These are phyloP conservation scores for Lepraria neglecta DNA, from an alignment of 495 filamentous ascomycete species.

Conservation along the genomic window DNA sequence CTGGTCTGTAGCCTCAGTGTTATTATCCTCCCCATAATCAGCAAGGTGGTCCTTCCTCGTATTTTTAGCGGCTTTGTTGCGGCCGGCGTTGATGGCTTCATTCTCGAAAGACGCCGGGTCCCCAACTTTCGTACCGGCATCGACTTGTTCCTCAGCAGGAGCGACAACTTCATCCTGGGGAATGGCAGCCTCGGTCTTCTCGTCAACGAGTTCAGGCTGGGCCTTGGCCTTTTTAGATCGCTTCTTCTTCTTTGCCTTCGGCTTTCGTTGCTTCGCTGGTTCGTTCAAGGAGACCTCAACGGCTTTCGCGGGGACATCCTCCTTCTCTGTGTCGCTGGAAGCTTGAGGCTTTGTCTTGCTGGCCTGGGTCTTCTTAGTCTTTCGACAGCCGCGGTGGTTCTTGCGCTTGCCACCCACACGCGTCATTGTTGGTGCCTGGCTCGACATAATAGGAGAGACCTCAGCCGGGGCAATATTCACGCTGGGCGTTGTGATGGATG, in stretches of 20 bases:
- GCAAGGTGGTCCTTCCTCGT: no score
- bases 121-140: no score
- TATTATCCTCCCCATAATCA: no score
- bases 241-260: not conserved
- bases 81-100: no score
- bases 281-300: not conserved
- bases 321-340: not conserved
- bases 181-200: not conserved
- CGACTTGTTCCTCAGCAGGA: no score
- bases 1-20: no score
- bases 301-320: no score
- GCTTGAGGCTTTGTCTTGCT: not conserved
- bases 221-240: not conserved
- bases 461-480: not conserved
- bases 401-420: not conserved
- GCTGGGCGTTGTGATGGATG: no score
- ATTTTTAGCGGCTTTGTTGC: no score
- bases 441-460: not conserved
- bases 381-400: not conserved
- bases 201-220: no score
- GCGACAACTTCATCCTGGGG: no score
- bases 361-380: not conserved
- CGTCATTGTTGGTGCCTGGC: not conserved
- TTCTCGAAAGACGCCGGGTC: no score
- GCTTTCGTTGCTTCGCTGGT: not conserved